A percentile compares a stretch with the other conserved stretches of the same genome.
Conservation (phyloP, 805 yeast species). For the Brettanomyces nanus region DNA sequence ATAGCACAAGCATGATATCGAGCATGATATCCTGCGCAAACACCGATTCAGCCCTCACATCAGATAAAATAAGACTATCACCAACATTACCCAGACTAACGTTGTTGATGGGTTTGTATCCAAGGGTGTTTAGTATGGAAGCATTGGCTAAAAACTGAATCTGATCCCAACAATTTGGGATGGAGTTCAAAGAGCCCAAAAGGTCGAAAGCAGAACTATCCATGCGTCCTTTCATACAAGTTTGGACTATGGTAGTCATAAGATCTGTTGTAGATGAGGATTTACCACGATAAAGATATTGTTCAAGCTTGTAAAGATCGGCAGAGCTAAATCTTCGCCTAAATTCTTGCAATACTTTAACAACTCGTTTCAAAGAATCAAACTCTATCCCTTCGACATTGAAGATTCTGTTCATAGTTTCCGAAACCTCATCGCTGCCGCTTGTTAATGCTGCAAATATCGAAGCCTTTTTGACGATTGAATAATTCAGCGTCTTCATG, state of each 20-base stretch:
- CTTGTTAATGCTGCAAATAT: constrained; percentile 23
- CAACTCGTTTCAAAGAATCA: constrained; percentile 4
- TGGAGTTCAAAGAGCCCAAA: constrained; percentile 20
- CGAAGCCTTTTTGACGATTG: constrained; percentile 28
- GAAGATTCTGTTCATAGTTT: not conserved
- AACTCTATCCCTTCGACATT: constrained; percentile 5
- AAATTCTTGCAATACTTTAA: constrained; percentile 6
- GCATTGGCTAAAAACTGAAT: constrained; percentile 29
- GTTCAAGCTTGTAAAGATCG: constrained; percentile 29
- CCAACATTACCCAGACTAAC: constrained; percentile 21
- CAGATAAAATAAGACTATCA: constrained; percentile 12
- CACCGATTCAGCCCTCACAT: constrained; percentile 13
- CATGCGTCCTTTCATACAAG: constrained; percentile 32
- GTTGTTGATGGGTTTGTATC: constrained; percentile 13
- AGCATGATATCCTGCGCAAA: constrained; percentile 15
- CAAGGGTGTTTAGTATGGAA: constrained; percentile 17
- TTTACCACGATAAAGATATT: constrained; percentile 16
- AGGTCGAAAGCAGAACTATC: constrained; percentile 31
- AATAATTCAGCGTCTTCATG: constrained; percentile 28
- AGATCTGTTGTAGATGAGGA: constrained; percentile 13
- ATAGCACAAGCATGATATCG: constrained; percentile 21
- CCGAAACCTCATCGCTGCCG: not conserved
- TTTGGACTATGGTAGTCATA: constrained; percentile 34
- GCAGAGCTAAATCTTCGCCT: constrained; percentile 29
- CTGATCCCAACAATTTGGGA: constrained; percentile 17